Conservation (phyloP, 2,329 filamentous ascomycete genomes). For the Ascomycota sp. region DNA sequence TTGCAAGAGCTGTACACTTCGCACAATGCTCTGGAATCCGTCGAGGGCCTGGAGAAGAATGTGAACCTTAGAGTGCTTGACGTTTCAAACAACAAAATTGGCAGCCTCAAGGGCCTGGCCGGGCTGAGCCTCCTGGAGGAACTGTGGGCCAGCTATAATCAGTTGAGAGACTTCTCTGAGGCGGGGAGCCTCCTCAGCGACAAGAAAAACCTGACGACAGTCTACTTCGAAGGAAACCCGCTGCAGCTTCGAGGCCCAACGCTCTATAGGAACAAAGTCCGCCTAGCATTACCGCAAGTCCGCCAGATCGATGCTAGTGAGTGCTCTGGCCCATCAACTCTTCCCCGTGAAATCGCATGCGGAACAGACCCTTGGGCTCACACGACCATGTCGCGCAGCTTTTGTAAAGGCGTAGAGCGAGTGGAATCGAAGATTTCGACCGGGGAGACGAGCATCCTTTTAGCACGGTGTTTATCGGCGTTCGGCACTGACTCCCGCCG, state of each 20-base stretch:
- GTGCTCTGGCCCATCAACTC: constrained; percentile 17
- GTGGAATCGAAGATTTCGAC: background rate
- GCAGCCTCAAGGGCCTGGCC: constrained; percentile 51
- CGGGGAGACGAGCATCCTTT: background rate
- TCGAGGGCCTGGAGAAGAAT: constrained; percentile 52
- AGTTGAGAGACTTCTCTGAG: constrained; percentile 59
- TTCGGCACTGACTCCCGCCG: background rate
- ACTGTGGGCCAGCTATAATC: constrained; percentile 85
- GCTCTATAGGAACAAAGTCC: constrained; percentile 84
- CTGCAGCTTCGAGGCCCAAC: constrained; percentile 62
- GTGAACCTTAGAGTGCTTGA: constrained; percentile 58
- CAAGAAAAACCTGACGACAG: constrained; percentile 64
- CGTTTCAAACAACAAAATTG: constrained; percentile 72
- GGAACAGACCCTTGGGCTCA: background rate
- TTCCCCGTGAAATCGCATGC: background rate
- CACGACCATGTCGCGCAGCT: constrained; percentile 5
- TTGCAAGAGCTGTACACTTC: constrained; percentile 92
- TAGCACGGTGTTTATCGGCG: constrained; percentile 2
- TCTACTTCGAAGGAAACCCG: constrained; percentile 93
- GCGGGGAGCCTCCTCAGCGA: constrained; percentile 59
- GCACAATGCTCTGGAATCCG: constrained; percentile 68
- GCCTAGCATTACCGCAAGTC: constrained; percentile 68
- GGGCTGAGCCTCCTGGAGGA: constrained; percentile 59
- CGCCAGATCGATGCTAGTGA: constrained; percentile 93
- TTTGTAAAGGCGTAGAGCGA: constrained; percentile 11